Percentiles rank a stretch among this genome's conserved stretches.
These are phyloP conservation scores for Harrya chromipes DNA, from an alignment of 768 basidiomycete genomes.

Conservation along the genomic window DNA sequence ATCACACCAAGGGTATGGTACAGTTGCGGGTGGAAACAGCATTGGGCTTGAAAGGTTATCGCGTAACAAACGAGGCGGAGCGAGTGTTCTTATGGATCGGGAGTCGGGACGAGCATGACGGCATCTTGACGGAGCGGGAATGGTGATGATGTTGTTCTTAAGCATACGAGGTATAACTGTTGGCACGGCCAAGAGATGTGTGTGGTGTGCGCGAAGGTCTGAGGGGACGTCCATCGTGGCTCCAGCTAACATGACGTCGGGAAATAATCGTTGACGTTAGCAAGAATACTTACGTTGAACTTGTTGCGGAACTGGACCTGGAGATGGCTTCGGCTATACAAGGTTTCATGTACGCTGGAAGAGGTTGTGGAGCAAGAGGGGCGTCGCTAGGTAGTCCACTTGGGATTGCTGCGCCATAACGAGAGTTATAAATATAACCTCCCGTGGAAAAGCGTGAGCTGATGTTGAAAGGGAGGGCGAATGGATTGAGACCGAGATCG, in stretches of 20 bases:
- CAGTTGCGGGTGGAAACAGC: slow-evolving; percentile 5
- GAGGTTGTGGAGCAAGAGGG: slow-evolving; percentile 26
- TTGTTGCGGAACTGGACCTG: slow-evolving; percentile 33
- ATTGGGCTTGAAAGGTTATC: slow-evolving; percentile 17
- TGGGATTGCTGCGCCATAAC: slow-evolving; percentile 3
- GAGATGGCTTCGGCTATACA: slow-evolving; percentile 26
- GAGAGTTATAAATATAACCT: slow-evolving; percentile 5
- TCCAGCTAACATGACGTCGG: slow-evolving; percentile 26
- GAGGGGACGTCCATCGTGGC: slow-evolving; percentile 22
- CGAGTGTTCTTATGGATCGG: slow-evolving; percentile 1
- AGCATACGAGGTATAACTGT: slow-evolving; percentile 21
- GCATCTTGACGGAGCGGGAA: slow-evolving; percentile 15
- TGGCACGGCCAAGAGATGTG: slow-evolving; percentile 16
- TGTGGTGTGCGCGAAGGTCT: slow-evolving; percentile 14
- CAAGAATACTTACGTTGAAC: slow-evolving; percentile 28
- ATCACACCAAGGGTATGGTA: slow-evolving; percentile 18
- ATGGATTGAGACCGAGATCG: slow-evolving; percentile 31
- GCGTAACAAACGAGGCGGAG: slow-evolving; percentile 10
- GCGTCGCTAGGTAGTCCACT: slow-evolving; percentile 20
- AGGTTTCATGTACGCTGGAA: slow-evolving; percentile 13
- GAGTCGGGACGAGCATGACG: slow-evolving; percentile 13
- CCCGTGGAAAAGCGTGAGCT: slow-evolving; percentile 8
- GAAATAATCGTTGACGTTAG: not conserved
- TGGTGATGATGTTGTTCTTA: slow-evolving; percentile 9
- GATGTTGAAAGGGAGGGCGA: slow-evolving; percentile 31